Percentiles rank a stretch among this genome's conserved stretches.
phyloP scores from a whole-genome alignment of 2,329 filamentous ascomycete species.

The Penicillium sp. region DNA sequence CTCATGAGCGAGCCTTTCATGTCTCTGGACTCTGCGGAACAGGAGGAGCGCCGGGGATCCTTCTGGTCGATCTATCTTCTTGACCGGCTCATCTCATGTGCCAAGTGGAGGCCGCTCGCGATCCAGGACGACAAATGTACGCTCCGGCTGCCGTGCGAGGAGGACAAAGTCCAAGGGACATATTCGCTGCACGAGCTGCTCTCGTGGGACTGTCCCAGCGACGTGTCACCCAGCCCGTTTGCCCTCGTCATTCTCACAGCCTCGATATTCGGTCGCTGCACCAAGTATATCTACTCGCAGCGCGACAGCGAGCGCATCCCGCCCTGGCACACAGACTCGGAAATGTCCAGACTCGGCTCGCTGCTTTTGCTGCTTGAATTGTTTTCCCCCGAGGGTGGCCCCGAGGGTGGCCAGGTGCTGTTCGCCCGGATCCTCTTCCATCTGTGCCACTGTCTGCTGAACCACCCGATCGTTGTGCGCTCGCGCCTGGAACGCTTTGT shows the following conservation, averaged over 20 bases:
- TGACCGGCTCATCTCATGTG: constrained; percentile 37
- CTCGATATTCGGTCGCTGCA: constrained; percentile 39
- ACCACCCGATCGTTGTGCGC: constrained; percentile 42
- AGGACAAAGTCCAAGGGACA: constrained; percentile 26
- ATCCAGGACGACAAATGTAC: constrained; percentile 32
- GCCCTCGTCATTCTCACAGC: constrained; percentile 39
- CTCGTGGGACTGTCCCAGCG: constrained; percentile 26
- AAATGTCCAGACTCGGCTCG: constrained; percentile 40
- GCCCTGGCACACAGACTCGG: constrained; percentile 44
- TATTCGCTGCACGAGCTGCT: constrained; percentile 29
- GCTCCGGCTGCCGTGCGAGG: constrained; percentile 32
- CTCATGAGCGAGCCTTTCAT: constrained; percentile 32
- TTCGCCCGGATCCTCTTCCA: constrained; percentile 42
- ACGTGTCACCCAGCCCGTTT: constrained; percentile 27
- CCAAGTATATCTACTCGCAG: constrained; percentile 34
- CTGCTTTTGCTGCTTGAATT: constrained; percentile 39
- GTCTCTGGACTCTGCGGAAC: constrained; percentile 26
- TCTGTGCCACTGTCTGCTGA: constrained; percentile 40
- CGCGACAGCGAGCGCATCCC: constrained; percentile 28
- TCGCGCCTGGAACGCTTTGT: constrained; percentile 31
- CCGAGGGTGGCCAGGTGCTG: constrained; percentile 30
- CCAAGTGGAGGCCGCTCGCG: constrained; percentile 27
- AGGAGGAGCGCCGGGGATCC: constrained; percentile 34
- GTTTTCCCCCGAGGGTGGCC: constrained; percentile 29
- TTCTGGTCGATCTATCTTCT: constrained; percentile 40